Conservation (phyloP, 2,329 filamentous ascomycete genomes). For the Neospermospora avenae region DNA sequence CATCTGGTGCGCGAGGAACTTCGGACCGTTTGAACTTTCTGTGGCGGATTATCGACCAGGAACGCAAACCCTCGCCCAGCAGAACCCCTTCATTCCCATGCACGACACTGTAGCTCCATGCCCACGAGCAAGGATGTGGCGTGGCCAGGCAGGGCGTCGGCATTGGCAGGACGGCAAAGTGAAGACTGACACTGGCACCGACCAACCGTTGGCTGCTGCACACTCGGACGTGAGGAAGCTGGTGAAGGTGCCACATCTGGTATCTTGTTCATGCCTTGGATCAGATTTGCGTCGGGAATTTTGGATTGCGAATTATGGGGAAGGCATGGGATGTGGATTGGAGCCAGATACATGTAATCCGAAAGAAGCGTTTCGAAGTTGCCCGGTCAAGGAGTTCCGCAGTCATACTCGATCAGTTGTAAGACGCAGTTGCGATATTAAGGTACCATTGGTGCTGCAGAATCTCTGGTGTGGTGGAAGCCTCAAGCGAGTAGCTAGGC, state of each 20-base stretch:
- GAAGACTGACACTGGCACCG: neutral
- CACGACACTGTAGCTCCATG: neutral
- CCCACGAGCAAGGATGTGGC: neutral
- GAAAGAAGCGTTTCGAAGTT: slow-evolving; percentile 3
- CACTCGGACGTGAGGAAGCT: slow-evolving; percentile 20
- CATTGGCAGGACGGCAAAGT: no score
- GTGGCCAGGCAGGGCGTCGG: neutral
- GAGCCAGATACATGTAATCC: slow-evolving; percentile 13
- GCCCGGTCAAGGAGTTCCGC: neutral
- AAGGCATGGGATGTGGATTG: slow-evolving; percentile 7
- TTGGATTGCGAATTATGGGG: slow-evolving; percentile 11
- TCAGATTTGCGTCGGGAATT: slow-evolving; percentile 7
- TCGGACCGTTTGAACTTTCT: slow-evolving; percentile 27
- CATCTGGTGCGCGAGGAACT: slow-evolving; percentile 19
- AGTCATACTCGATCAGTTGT: neutral
- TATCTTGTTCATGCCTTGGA: slow-evolving; percentile 17
- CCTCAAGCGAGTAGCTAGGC: neutral
- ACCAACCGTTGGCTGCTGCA: neutral
- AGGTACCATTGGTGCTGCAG: neutral
- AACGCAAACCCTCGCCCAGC: slow-evolving; percentile 4
- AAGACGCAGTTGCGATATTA: slow-evolving; percentile 1
- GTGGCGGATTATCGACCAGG: slow-evolving; percentile 22
- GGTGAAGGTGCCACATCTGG: slow-evolving; percentile 5
- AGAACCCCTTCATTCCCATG: slow-evolving; percentile 2
- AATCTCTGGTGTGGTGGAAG: neutral